These are phyloP conservation scores for Suillus bovinus DNA, from an alignment of 768 basidiomycete genomes.

Conservation along the genomic window DNA sequence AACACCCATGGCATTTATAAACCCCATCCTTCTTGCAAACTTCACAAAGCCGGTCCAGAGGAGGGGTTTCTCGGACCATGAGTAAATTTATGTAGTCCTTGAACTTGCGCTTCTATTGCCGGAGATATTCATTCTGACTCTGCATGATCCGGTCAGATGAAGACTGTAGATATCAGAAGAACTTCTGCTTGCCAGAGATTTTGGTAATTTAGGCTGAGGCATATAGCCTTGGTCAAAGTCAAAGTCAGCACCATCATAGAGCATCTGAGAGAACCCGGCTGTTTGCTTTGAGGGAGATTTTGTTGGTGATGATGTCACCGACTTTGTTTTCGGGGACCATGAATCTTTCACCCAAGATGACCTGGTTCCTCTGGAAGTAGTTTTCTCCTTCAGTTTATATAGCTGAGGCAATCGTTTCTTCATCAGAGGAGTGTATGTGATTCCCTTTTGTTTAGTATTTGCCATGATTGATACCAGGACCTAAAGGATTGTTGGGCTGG, in stretches of 20 bases:
- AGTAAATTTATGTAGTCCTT: too few species aligned
- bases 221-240: too few species aligned
- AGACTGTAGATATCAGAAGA: not conserved
- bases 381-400: not conserved
- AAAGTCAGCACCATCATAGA: too few species aligned
- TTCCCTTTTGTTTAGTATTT: not conserved
- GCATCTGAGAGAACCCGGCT: not conserved
- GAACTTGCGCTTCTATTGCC: too few species aligned
- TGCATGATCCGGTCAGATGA: not conserved
- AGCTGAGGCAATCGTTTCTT: not conserved
- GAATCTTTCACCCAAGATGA: conserved; percentile 3
- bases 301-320: not conserved
- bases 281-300: not conserved
- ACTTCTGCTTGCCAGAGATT: not conserved
- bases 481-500: not conserved
- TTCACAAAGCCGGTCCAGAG: too few species aligned
- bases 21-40: too few species aligned
- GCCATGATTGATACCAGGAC: not conserved
- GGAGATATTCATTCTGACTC: not conserved
- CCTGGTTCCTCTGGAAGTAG: not conserved
- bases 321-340: not conserved
- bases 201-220: not conserved
- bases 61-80: too few species aligned
- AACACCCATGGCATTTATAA: too few species aligned
- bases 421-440: not conserved